A percentile compares a stretch with the other conserved stretches of the same genome.
These are phyloP conservation scores for Solanum appendiculatum DNA, from an alignment of 257 asterid genomes.

Conservation along the genomic window DNA sequence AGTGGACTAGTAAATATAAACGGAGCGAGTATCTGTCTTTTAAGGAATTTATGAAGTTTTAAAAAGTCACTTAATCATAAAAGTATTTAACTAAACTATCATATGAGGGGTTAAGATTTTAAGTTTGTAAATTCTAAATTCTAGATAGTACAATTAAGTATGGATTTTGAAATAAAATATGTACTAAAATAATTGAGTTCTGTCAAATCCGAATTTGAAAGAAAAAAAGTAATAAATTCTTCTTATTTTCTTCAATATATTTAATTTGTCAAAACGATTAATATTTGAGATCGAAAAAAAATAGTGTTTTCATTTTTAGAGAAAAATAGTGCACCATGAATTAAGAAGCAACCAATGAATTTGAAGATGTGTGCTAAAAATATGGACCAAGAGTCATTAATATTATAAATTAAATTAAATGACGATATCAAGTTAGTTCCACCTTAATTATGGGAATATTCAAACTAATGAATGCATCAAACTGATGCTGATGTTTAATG, in stretches of 20 bases:
- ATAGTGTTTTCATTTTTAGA: not conserved
- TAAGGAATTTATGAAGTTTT: not conserved
- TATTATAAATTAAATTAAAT: not conserved
- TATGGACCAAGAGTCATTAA: conserved; percentile 6
- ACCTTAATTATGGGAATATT: not conserved
- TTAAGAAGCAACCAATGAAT: conserved; percentile 14
- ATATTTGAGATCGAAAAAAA: not conserved
- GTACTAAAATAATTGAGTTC: not conserved
- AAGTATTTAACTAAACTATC: not conserved
- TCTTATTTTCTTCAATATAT: not conserved
- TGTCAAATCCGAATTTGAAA: not conserved
- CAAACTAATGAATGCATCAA: not conserved
- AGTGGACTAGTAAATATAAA: not conserved
- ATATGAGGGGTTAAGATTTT: not conserved
- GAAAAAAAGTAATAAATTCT: not conserved
- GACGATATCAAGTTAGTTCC: not conserved
- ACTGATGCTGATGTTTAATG: conserved; percentile 2
- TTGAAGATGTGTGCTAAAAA: not conserved
- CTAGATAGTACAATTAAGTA: not conserved
- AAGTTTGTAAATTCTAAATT: not conserved
- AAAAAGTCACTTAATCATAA: not conserved
- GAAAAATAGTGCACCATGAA: not conserved
- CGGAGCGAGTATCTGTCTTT: not conserved
- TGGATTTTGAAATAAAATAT: not conserved
- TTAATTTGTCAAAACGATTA: not conserved